A percentile compares a stretch with the other conserved stretches of the same genome.
phyloP scores from a whole-genome alignment of 257 asterid genomes.

The Prunella vulgaris region DNA sequence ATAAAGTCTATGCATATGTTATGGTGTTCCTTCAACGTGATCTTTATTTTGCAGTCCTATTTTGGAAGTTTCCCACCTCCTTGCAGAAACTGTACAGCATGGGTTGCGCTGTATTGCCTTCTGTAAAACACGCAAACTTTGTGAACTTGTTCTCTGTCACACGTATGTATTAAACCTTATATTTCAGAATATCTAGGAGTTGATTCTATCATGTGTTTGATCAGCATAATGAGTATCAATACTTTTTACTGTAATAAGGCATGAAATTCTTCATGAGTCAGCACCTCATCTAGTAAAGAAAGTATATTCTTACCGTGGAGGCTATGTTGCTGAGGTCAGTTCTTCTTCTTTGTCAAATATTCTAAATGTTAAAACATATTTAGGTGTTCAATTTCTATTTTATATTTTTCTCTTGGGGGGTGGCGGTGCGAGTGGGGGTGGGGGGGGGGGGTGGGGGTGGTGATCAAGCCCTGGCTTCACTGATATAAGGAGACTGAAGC shows the following conservation, averaged over 20 bases:
- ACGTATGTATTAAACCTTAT: constrained; percentile 54
- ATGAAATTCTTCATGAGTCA: constrained; percentile 72
- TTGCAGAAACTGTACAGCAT: constrained; percentile 96
- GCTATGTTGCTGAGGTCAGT: constrained; percentile 87
- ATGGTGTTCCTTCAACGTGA: constrained; percentile 8
- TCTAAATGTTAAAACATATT: constrained; percentile 3
- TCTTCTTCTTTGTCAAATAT: constrained; percentile 18
- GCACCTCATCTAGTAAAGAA: constrained; percentile 64
- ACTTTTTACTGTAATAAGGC: constrained; percentile 46
- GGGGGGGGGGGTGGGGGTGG: not conserved
- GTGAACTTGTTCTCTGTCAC: constrained; percentile 89
- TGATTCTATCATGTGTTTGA: constrained; percentile 23
- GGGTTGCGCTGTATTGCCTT: constrained; percentile 94
- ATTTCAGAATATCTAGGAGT: constrained; percentile 4
- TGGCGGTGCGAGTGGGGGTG: too few relatives aligned
- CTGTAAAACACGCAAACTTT: constrained; percentile 94
- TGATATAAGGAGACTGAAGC: not conserved
- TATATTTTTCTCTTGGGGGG: not conserved
- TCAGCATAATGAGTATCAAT: constrained; percentile 13
- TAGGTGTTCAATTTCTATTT: not conserved
- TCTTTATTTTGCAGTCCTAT: constrained; percentile 69
- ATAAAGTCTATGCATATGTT: constrained; percentile 13
- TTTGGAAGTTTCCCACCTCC: constrained; percentile 73
- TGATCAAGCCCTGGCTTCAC: not conserved
- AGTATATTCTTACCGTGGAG: constrained; percentile 76